These are phyloP conservation scores for Vigna radiata DNA, from an alignment of 306 rosid species.

Conservation along the genomic window DNA sequence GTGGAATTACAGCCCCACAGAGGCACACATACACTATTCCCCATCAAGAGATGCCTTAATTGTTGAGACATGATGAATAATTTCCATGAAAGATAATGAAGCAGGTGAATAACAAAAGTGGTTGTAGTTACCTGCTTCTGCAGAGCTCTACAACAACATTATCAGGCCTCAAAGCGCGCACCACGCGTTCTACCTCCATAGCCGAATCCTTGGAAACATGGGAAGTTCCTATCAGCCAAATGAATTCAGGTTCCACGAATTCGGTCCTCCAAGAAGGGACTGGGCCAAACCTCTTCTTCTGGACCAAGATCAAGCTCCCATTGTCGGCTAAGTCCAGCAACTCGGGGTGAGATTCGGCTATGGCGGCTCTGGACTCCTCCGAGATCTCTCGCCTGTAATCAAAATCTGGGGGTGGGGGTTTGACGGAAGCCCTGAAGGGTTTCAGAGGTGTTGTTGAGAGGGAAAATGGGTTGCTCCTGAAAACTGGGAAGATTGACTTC, in stretches of 20 bases:
- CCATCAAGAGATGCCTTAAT: neutral
- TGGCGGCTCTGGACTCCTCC: slow-evolving; percentile 59
- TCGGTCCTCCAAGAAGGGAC: slow-evolving; percentile 79
- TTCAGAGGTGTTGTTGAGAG: slow-evolving; percentile 39
- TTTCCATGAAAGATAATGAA: no score
- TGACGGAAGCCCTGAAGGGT: slow-evolving; percentile 61
- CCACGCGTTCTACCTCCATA: slow-evolving; percentile 74
- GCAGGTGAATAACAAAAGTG: no score
- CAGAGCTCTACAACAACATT: slow-evolving; percentile 90
- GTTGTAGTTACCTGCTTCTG: slow-evolving; percentile 76
- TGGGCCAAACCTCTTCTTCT: slow-evolving; percentile 76
- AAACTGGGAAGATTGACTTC: slow-evolving; percentile 64
- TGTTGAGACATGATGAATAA: no score
- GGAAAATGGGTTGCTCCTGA: slow-evolving; percentile 54
- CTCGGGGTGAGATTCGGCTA: slow-evolving; percentile 71
- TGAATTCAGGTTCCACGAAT: slow-evolving; percentile 76
- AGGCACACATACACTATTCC: neutral
- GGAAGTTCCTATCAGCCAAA: slow-evolving; percentile 76
- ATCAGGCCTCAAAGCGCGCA: slow-evolving; percentile 69
- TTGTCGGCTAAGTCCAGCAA: slow-evolving; percentile 78
- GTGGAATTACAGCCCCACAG: neutral
- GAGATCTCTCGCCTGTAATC: slow-evolving; percentile 70
- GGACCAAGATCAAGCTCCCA: slow-evolving; percentile 77
- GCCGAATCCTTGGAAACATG: slow-evolving; percentile 73
- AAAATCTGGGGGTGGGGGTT: slow-evolving; percentile 73